Evolutionary conservation across 768 basidiomycete genomes (phyloP).

Genomic region (Cantharellus anzutake): DNA sequence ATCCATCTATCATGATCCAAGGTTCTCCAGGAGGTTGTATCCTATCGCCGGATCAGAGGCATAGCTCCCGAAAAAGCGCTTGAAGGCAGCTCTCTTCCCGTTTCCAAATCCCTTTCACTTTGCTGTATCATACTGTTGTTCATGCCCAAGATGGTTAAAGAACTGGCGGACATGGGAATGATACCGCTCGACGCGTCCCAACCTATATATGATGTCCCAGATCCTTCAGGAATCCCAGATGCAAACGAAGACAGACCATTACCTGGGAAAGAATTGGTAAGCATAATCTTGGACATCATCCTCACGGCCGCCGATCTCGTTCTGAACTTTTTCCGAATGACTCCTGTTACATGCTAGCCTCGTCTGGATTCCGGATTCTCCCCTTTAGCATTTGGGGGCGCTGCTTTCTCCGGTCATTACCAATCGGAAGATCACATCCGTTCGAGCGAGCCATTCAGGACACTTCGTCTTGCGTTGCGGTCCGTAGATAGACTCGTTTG

Average conservation of each 20-base stretch:
- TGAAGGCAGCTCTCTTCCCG: no score
- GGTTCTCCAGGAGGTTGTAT: no score
- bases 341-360: background rate
- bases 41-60: no score
- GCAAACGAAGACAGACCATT: constrained; percentile 22
- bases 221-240: constrained; percentile 24
- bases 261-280: constrained; percentile 19
- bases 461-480: constrained; percentile 60
- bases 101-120: no score
- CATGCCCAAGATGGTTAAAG: no score
- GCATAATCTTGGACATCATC: background rate
- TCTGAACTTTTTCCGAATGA: background rate
- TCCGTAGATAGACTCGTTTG: constrained; percentile 17
- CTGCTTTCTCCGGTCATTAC: constrained; percentile 45
- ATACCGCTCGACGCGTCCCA: constrained; percentile 23
- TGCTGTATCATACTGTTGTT: no score
- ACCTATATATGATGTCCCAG: constrained; percentile 16
- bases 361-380: constrained; percentile 16
- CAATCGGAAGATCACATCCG: constrained; percentile 39
- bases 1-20: no score
- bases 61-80: no score
- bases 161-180: background rate
- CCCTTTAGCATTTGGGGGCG: constrained; percentile 51
- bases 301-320: background rate
- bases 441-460: constrained; percentile 38